phyloP scores from a whole-genome alignment of 177 flowering plant species.

The Vitis hybrid region DNA sequence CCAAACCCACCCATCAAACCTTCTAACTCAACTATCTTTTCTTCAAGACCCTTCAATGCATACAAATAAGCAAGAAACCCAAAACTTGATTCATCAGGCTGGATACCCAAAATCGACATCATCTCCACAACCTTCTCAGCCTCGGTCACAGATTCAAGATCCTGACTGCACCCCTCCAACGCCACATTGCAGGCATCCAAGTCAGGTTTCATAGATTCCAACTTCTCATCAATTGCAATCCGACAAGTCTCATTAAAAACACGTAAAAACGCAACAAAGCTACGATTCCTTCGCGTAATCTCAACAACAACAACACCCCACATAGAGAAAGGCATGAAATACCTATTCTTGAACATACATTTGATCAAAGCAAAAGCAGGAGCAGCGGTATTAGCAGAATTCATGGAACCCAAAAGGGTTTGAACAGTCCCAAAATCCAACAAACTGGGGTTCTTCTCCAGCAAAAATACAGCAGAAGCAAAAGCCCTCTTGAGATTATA shows the following conservation, averaged over 20 bases:
- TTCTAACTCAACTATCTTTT: constrained; percentile 72
- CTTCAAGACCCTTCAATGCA: constrained; percentile 67
- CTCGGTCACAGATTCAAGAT: constrained; percentile 62
- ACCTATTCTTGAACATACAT: constrained; percentile 77
- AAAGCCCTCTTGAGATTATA: constrained; percentile 89
- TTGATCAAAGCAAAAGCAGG: constrained; percentile 83
- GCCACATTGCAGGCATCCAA: constrained; percentile 84
- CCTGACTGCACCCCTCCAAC: constrained; percentile 75
- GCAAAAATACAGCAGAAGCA: constrained; percentile 60
- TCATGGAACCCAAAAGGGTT: constrained; percentile 53
- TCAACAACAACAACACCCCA: constrained; percentile 76
- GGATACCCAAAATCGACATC: constrained; percentile 72
- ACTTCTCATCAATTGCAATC: constrained; percentile 71
- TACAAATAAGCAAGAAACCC: constrained; percentile 85
- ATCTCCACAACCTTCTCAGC: constrained; percentile 79
- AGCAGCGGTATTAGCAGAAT: constrained; percentile 45
- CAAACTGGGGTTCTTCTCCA: constrained; percentile 66
- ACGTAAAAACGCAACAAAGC: constrained; percentile 49
- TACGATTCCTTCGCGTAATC: constrained; percentile 60
- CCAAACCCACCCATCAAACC: constrained; percentile 56
- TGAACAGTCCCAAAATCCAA: constrained; percentile 48
- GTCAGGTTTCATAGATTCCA: constrained; percentile 73
- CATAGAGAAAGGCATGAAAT: constrained; percentile 59
- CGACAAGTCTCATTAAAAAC: constrained; percentile 76
- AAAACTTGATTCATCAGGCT: constrained; percentile 76